These are phyloP conservation scores for Sphagnurus paluster DNA, from an alignment of 1,284 basidiomycete genomes.

Conservation along the genomic window DNA sequence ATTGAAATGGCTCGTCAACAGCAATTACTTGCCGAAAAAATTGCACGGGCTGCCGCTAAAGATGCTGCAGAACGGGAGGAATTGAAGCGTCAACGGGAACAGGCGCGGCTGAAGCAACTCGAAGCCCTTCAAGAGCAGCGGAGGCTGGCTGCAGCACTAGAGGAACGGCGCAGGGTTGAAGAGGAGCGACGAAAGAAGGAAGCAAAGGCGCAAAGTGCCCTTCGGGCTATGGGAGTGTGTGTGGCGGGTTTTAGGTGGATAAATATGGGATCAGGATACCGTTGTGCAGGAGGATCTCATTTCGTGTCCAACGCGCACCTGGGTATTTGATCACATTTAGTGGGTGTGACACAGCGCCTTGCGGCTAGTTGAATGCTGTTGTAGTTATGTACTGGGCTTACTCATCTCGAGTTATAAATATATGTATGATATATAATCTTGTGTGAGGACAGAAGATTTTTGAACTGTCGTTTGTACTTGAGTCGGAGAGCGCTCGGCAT, in stretches of 20 bases:
- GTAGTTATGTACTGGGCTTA: no score
- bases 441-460: no score
- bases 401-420: no score
- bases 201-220: constrained; percentile 40
- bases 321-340: not conserved
- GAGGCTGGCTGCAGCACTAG: no score
- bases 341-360: no score
- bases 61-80: constrained; percentile 30
- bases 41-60: constrained; percentile 26
- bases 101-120: constrained; percentile 25
- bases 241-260: constrained; percentile 54
- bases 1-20: no score
- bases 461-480: no score
- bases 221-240: constrained; percentile 55
- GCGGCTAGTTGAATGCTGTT: no score
- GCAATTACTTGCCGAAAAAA: no score
- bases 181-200: constrained; percentile 35
- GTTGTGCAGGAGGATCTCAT: constrained; percentile 56
- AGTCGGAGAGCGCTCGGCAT: no score
- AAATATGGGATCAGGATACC: constrained; percentile 43
- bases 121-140: no score
- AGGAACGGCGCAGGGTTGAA: constrained; percentile 34
- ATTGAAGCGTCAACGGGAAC: constrained; percentile 25
- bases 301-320: constrained; percentile 30
- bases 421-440: no score